phyloP scores from a whole-genome alignment of 2,329 filamentous ascomycete species.

The Diaporthe nobilis region DNA sequence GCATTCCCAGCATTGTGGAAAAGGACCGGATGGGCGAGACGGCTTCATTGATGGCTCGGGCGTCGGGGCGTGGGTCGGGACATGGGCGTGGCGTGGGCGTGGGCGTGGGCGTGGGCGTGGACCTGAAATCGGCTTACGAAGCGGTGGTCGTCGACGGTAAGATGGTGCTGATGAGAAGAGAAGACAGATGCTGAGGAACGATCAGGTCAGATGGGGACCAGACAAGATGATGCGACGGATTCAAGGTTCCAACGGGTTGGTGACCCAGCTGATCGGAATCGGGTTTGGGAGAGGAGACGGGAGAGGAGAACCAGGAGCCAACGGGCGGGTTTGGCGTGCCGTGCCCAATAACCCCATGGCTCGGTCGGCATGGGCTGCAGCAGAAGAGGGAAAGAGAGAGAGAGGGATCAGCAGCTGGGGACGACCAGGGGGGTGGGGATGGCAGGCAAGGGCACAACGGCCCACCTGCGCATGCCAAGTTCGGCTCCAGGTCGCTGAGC shows the following conservation, averaged over 20 bases:
- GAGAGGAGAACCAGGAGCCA: slow-evolving; percentile 10
- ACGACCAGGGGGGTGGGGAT: slow-evolving; percentile 1
- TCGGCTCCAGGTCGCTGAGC: slow-evolving; percentile 10
- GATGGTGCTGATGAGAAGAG: not conserved
- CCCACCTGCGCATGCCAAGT: slow-evolving; percentile 11
- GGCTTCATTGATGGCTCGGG: slow-evolving; percentile 31
- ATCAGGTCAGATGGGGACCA: not conserved
- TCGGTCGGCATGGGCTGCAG: not conserved
- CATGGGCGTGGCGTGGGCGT: not conserved
- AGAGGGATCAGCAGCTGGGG: slow-evolving; percentile 14
- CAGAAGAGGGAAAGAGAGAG: not conserved
- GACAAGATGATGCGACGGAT: slow-evolving; percentile 17
- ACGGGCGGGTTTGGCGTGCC: slow-evolving; percentile 25
- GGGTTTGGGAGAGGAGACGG: slow-evolving; percentile 20
- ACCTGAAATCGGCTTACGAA: not conserved
- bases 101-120: not conserved
- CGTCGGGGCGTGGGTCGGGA: not conserved
- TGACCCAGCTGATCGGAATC: slow-evolving; percentile 33
- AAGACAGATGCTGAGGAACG: not conserved
- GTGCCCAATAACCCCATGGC: not conserved
- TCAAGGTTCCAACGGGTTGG: slow-evolving; percentile 26
- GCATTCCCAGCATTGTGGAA: slow-evolving; percentile 37
- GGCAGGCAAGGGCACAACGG: slow-evolving; percentile 1
- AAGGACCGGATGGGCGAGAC: slow-evolving; percentile 19
- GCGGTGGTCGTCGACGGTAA: not conserved